Evolutionary conservation across 1,284 basidiomycete species (phyloP), one percentile per base, ranked within the genome.

Genomic region (Moesziomyces parantarcticus): DNA sequence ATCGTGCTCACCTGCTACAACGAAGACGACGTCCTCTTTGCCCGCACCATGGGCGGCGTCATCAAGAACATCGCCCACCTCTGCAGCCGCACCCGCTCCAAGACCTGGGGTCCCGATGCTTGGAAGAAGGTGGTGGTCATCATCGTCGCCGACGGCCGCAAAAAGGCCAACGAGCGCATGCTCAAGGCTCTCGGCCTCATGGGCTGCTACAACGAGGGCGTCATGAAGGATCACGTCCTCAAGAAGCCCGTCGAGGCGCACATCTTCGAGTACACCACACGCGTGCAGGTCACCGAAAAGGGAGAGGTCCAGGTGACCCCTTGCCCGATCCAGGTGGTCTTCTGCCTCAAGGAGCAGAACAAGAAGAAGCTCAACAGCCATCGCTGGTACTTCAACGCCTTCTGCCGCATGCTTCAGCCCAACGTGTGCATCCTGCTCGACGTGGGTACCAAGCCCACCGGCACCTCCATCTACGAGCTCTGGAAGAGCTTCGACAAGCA

Each of bases 401-500:
- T 86, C 50, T 81, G 81, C 32, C 56, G 56, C 11, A 75, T 84
- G 49, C 76, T 86, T 3, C 75, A 83, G 41, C 92, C 92, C 21
- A 97, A 96, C 81, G 93, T 98, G 43, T 97, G 94, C 82, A 89
- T 98, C 10, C 88, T 98, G 21, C 89, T 98, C 42, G 95, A 98
- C 78, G 94, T 97, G 20, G 96, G 95, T 3, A 98, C 95, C 0
- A 90, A 91, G 87, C 95, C 95, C n/a, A 75, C 56, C 29, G 70
- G 54, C 40, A 73, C 64, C 9, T 68, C 70, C 41, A 95, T 97
- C 80, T 98, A 97, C 85, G 92, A 96, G 79, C 86, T 98, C 13
- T 97, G 95, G 95, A 97, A 97, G 85, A 91, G 92, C 7, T 97
- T 98, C 74, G 94, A 97, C 82, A 91, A 94, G 85, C 94, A 97